Conservation (phyloP, 495 filamentous ascomycete genomes). For the Talaromyces thailandensis region DNA sequence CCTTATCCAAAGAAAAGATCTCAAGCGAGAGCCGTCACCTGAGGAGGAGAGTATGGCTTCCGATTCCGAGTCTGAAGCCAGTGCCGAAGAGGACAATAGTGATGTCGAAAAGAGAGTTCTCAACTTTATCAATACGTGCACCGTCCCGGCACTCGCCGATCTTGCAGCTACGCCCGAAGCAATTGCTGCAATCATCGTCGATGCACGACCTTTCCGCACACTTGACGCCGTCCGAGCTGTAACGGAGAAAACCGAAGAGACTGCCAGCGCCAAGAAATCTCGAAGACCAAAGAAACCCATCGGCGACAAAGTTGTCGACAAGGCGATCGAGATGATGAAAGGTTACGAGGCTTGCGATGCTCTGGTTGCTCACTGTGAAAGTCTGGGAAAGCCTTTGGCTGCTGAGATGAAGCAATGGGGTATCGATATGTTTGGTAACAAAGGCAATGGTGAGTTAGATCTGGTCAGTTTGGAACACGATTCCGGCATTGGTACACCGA, state of each 20-base stretch:
- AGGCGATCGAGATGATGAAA: conserved; percentile 60
- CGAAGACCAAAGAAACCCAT: conserved; percentile 45
- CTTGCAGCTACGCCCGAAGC: conserved; percentile 63
- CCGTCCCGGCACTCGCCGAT: conserved; percentile 61
- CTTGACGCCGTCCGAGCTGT: conserved; percentile 58
- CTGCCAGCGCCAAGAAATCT: conserved; percentile 37
- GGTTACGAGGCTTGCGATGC: conserved; percentile 74
- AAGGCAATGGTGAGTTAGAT: conserved; percentile 53
- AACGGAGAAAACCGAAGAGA: conserved; percentile 30
- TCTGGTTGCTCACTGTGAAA: conserved; percentile 63
- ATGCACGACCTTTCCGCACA: conserved; percentile 56
- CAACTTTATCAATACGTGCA: conserved; percentile 75
- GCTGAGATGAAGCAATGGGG: conserved; percentile 69
- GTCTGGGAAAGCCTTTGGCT: conserved; percentile 57
- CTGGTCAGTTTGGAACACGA: conserved; percentile 59
- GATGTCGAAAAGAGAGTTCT: conserved; percentile 53
- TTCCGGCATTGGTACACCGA: conserved; percentile 68
- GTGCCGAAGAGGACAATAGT: conserved; percentile 27
- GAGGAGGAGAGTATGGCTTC: conserved; percentile 27
- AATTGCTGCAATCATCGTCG: conserved; percentile 54
- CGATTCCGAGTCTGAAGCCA: conserved; percentile 47
- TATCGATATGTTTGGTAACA: conserved; percentile 61
- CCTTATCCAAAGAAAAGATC: conserved; percentile 51
- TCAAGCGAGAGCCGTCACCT: conserved; percentile 31
- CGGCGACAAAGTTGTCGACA: conserved; percentile 65